Conservation (phyloP, 345 rosid genomes). For the Carallia pectinifolia region DNA sequence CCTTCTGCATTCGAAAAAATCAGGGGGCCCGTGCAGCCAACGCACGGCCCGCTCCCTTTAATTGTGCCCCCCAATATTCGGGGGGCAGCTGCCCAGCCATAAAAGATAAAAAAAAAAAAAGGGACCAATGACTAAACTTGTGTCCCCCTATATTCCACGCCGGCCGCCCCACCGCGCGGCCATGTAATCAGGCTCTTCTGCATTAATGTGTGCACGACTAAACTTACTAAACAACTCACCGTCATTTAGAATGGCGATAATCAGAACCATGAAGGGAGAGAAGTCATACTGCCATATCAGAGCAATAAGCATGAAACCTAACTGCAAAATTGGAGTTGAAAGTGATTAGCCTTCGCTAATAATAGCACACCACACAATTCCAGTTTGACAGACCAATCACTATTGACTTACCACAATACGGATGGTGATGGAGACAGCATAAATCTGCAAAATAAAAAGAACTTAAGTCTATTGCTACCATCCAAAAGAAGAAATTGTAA, state of each 20-base stretch:
- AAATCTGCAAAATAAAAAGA: slow-evolving; percentile 45
- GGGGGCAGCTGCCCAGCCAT: too few relatives aligned
- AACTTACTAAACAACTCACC: slow-evolving; percentile 42
- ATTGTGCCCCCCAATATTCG: too few relatives aligned
- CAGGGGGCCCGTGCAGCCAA: too few relatives aligned
- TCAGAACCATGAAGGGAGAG: slow-evolving; percentile 95
- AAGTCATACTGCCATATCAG: slow-evolving; percentile 85
- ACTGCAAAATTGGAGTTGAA: slow-evolving; percentile 33
- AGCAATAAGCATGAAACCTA: slow-evolving; percentile 87
- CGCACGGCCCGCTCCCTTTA: too few relatives aligned
- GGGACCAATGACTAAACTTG: too few relatives aligned
- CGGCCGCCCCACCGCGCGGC: too few relatives aligned
- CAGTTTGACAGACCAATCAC: not conserved
- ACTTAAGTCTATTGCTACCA: not conserved
- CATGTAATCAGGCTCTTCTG: not conserved
- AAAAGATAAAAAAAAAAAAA: too few relatives aligned
- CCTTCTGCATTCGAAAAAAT: too few relatives aligned
- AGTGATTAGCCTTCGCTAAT: too few relatives aligned
- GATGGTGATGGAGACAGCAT: slow-evolving; percentile 93
- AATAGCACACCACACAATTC: too few relatives aligned
- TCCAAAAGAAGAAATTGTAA: not conserved
- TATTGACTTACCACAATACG: slow-evolving; percentile 72
- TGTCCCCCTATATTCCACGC: too few relatives aligned
- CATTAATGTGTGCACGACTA: not conserved
- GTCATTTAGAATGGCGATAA: slow-evolving; percentile 87